These are phyloP conservation scores for Ophiocordyceps camponoti-rufipedis DNA, from an alignment of 2,329 filamentous ascomycete genomes.

Conservation along the genomic window DNA sequence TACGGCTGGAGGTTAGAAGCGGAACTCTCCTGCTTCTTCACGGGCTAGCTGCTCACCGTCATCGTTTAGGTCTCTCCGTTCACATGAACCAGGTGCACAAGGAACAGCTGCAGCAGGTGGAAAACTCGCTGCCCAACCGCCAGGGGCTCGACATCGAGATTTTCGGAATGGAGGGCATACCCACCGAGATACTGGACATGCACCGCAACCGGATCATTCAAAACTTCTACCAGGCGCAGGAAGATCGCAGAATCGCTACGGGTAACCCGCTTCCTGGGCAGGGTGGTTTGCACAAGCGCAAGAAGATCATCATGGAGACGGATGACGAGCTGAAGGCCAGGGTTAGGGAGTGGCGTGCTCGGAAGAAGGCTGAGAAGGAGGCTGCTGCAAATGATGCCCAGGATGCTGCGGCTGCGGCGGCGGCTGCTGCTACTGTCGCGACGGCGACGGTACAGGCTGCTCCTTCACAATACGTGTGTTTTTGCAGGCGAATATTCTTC, in stretches of 20 bases:
- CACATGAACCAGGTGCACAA: slow-evolving; percentile 99
- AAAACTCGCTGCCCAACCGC: slow-evolving; percentile 80
- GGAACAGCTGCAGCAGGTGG: slow-evolving; percentile 69
- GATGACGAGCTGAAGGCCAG: slow-evolving; percentile 64
- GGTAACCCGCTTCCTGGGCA: slow-evolving; percentile 64
- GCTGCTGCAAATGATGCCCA: slow-evolving; percentile 29
- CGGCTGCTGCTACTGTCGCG: neutral
- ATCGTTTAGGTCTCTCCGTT: slow-evolving; percentile 59
- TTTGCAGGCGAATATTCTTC: neutral
- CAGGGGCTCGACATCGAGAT: slow-evolving; percentile 83
- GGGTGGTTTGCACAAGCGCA: slow-evolving; percentile 44
- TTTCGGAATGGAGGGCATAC: slow-evolving; percentile 95
- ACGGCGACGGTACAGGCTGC: neutral
- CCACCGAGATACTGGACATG: slow-evolving; percentile 62
- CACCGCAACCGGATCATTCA: slow-evolving; percentile 77
- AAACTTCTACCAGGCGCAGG: slow-evolving; percentile 71
- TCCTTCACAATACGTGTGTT: slow-evolving; percentile 37
- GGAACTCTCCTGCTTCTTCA: neutral
- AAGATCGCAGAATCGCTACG: slow-evolving; percentile 62
- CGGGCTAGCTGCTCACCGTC: neutral
- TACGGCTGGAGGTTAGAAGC: slow-evolving; percentile 63
- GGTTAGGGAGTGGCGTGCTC: slow-evolving; percentile 58
- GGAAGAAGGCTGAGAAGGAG: slow-evolving; percentile 37
- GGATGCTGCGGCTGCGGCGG: slow-evolving; percentile 8
- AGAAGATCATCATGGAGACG: slow-evolving; percentile 57